phyloP scores from a whole-genome alignment of 768 basidiomycete genomes.

The Boletus insuetus region DNA sequence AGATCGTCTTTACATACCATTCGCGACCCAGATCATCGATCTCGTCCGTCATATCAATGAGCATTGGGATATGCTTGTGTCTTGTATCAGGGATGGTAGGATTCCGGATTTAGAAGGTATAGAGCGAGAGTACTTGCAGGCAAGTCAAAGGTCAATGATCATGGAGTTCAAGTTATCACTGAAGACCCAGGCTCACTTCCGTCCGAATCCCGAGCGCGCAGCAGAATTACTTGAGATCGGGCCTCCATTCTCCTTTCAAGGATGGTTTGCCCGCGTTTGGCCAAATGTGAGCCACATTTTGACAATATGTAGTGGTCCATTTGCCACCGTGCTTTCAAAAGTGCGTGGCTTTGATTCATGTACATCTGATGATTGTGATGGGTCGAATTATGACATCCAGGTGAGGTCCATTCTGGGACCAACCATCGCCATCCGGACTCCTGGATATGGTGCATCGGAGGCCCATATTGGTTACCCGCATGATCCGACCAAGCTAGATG shows the following conservation, averaged over 20 bases:
- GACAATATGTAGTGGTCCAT: slow-evolving; percentile 10
- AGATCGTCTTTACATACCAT: background rate
- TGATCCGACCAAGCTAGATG: slow-evolving; percentile 2
- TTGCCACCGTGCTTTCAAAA: slow-evolving; percentile 10
- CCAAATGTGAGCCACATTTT: background rate
- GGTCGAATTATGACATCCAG: background rate
- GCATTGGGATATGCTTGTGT: slow-evolving; percentile 16
- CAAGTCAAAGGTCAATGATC: background rate
- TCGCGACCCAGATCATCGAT: slow-evolving; percentile 2
- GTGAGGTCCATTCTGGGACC: slow-evolving; percentile 13
- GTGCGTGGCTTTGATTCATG: background rate
- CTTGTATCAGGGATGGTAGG: slow-evolving; percentile 11
- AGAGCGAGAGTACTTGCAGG: slow-evolving; percentile 13
- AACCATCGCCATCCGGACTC: background rate
- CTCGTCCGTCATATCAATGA: slow-evolving; percentile 16
- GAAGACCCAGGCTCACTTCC: slow-evolving; percentile 7
- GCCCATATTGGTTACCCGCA: background rate
- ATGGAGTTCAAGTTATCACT: background rate
- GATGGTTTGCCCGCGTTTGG: slow-evolving; percentile 18
- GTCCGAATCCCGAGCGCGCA: slow-evolving; percentile 14
- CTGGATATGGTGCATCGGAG: slow-evolving; percentile 14
- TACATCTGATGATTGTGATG: background rate
- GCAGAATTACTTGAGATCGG: slow-evolving; percentile 14
- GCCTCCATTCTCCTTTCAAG: slow-evolving; percentile 5
- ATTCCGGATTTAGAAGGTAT: slow-evolving; percentile 16